Conservation (phyloP, 352 stramenopile species). For the Elongisporangium undulatum region DNA sequence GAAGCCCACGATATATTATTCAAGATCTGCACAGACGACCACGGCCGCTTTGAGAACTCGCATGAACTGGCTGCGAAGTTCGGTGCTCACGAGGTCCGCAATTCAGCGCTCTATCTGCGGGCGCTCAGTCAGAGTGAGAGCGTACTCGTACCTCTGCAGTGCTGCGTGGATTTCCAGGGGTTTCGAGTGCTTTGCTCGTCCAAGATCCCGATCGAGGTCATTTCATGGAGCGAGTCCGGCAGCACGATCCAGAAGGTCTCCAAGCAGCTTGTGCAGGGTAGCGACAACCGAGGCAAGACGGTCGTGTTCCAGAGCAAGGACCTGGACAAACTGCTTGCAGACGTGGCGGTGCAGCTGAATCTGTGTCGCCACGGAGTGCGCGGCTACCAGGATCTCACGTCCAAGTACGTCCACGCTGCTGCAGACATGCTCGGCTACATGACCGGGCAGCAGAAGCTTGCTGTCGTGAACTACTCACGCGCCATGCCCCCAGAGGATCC, state of each 20-base stretch:
- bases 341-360: slow-evolving; percentile 68
- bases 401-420: slow-evolving; percentile 69
- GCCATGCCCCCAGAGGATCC: slow-evolving; percentile 89
- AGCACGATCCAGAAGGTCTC: slow-evolving; percentile 47
- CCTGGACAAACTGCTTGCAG: slow-evolving; percentile 62
- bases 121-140: slow-evolving; percentile 23
- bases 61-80: slow-evolving; percentile 88
- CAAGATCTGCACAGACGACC: slow-evolving; percentile 87
- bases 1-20: slow-evolving; percentile 89
- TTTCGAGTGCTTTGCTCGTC: slow-evolving; percentile 84
- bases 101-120: slow-evolving; percentile 75
- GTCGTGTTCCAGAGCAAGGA: slow-evolving; percentile 79
- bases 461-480: slow-evolving; percentile 80
- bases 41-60: slow-evolving; percentile 87
- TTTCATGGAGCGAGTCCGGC: slow-evolving; percentile 60
- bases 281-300: slow-evolving; percentile 75
- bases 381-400: slow-evolving; percentile 85
- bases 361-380: slow-evolving; percentile 80
- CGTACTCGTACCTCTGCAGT: slow-evolving; percentile 74
- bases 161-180: slow-evolving; percentile 85
- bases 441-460: slow-evolving; percentile 44
- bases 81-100: slow-evolving; percentile 72
- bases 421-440: slow-evolving; percentile 84
- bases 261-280: slow-evolving; percentile 85
- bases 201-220: slow-evolving; percentile 78